A percentile compares a stretch with the other conserved stretches of the same genome.
These are phyloP conservation scores for Blumeriella jaapii DNA, from an alignment of 2,329 filamentous ascomycete genomes.

Conservation along the genomic window DNA sequence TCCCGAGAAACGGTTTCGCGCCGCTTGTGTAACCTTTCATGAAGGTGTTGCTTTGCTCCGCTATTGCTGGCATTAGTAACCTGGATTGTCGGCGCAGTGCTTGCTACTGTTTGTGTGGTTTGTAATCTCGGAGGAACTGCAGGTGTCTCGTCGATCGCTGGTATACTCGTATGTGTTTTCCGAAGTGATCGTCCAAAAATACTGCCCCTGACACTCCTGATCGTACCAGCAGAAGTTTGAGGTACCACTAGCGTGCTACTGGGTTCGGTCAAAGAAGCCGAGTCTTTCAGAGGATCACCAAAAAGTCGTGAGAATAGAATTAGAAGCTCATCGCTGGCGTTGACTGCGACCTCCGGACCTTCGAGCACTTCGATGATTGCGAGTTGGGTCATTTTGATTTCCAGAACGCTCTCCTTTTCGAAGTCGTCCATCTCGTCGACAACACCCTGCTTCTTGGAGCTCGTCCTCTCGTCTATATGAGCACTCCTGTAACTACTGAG, in stretches of 20 bases:
- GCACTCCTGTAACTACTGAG: constrained; percentile 47
- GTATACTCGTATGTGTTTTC: constrained; percentile 31
- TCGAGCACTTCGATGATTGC: constrained; percentile 73
- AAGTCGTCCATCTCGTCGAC: constrained; percentile 72
- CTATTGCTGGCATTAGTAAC: constrained; percentile 54
- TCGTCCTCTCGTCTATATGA: constrained; percentile 43
- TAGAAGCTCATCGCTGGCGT: constrained; percentile 75
- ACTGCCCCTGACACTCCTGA: constrained; percentile 59
- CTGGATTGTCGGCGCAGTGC: constrained; percentile 56
- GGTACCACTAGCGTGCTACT: constrained; percentile 39
- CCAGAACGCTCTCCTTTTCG: constrained; percentile 79
- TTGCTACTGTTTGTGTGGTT: constrained; percentile 20
- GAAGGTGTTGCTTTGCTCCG: constrained; percentile 29
- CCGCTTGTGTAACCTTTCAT: constrained; percentile 29
- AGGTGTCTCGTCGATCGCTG: constrained; percentile 25
- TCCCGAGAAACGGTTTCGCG: constrained; percentile 30
- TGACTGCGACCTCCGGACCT: constrained; percentile 75
- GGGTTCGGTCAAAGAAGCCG: constrained; percentile 22
- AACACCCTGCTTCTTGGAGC: constrained; percentile 34
- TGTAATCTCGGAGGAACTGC: constrained; percentile 24
- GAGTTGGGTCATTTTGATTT: constrained; percentile 92
- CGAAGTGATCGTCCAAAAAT: constrained; percentile 56
- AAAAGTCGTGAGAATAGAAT: constrained; percentile 75
- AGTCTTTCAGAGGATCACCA: constrained; percentile 41
- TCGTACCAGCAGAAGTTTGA: constrained; percentile 58